Percentiles rank a stretch among this genome's conserved stretches.
phyloP scores from a whole-genome alignment of 2,329 filamentous ascomycete genomes.

The Colletotrichum phormii region DNA sequence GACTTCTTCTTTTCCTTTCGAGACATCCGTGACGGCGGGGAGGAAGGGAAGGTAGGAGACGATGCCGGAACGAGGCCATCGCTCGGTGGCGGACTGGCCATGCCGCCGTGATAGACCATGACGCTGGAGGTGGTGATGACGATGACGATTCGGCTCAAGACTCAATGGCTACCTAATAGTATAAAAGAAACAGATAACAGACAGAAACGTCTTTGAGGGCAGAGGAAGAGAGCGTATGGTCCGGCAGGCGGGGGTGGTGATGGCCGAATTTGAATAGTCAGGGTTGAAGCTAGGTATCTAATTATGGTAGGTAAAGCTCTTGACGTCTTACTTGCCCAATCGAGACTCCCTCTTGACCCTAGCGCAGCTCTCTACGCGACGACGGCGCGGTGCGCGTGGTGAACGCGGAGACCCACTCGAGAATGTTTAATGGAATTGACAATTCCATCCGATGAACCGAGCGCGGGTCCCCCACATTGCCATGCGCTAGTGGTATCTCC shows the following conservation, averaged over 20 bases:
- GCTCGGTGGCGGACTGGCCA: slow-evolving; percentile 38
- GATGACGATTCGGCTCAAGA: not conserved
- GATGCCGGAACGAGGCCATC: slow-evolving; percentile 37
- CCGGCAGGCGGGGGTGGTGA: not conserved
- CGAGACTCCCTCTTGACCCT: slow-evolving; percentile 12
- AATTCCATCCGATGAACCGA: not conserved
- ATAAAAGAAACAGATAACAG: slow-evolving; percentile 10
- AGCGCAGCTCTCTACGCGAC: slow-evolving; percentile 26
- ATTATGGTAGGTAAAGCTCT: not conserved
- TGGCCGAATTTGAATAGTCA: slow-evolving; percentile 7
- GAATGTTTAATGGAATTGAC: slow-evolving; percentile 1
- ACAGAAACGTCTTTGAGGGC: not conserved
- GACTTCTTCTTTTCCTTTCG: slow-evolving; percentile 61
- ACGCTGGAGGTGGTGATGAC: slow-evolving; percentile 1
- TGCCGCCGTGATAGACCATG: slow-evolving; percentile 35
- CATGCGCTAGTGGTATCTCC: not conserved
- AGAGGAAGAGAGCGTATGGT: not conserved
- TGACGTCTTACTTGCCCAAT: slow-evolving; percentile 27
- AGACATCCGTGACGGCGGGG: slow-evolving; percentile 39
- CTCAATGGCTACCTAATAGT: not conserved
- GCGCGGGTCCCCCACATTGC: not conserved
- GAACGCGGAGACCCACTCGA: slow-evolving; percentile 7
- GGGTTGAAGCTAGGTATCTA: not conserved
- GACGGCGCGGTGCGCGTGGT: slow-evolving; percentile 18
- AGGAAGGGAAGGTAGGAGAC: slow-evolving; percentile 39